These are phyloP conservation scores for Dissophora globulifera DNA, from an alignment of 192 early-diverging fungal genomes.

Conservation along the genomic window DNA sequence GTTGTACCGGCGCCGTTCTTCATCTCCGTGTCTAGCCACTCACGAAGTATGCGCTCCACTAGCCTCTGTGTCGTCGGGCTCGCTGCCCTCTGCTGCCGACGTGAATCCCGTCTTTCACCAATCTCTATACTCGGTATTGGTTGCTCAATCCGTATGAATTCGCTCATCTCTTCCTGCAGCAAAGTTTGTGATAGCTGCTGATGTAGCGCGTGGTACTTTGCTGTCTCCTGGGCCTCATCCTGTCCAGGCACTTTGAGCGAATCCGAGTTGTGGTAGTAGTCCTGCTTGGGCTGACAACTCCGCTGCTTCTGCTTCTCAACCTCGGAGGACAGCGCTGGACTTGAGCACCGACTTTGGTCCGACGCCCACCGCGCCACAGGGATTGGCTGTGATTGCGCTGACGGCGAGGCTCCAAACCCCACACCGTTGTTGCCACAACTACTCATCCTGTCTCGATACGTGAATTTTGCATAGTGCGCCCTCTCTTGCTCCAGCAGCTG, in stretches of 20 bases:
- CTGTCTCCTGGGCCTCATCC: neutral
- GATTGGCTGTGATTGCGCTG: too few relatives aligned
- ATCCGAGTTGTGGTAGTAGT: constrained; percentile 3
- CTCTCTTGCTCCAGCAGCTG: constrained; percentile 11
- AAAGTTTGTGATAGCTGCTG: neutral
- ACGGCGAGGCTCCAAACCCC: too few relatives aligned
- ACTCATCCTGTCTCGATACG: constrained; percentile 34
- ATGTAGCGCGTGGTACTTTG: neutral
- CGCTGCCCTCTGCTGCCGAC: constrained; percentile 45
- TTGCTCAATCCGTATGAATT: neutral
- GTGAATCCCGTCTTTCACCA: neutral
- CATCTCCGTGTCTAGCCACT: constrained; percentile 58
- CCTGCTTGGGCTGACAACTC: constrained; percentile 1
- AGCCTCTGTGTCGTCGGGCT: constrained; percentile 59
- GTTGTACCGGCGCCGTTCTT: constrained; percentile 29
- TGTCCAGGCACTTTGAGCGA: constrained; percentile 20
- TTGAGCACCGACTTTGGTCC: constrained; percentile 21
- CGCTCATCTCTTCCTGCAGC: neutral
- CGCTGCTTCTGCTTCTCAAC: constrained; percentile 13
- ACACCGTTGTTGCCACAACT: neutral
- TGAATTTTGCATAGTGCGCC: constrained; percentile 6
- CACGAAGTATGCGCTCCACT: constrained; percentile 57
- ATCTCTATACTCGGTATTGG: too few relatives aligned
- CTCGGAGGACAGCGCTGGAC: constrained; percentile 16
- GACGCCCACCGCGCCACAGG: constrained; percentile 14